Evolutionary conservation across 2,329 filamentous ascomycete species (phyloP).

Genomic region (Pseudocercospora fuligena): DNA sequence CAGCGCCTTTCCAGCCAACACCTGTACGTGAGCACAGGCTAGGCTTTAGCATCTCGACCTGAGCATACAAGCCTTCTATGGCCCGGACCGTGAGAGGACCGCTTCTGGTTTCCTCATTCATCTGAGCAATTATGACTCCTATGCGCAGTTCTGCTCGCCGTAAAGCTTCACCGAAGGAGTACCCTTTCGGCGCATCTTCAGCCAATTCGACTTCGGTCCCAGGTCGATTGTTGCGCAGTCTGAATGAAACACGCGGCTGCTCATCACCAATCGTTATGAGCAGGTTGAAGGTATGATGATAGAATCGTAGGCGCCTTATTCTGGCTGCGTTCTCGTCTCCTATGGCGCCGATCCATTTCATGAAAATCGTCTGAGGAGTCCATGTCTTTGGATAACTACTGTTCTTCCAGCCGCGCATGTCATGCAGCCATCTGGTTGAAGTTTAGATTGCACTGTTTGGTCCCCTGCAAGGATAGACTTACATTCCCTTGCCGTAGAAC

Average conservation of each 20-base stretch:
- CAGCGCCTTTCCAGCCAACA: constrained; percentile 16
- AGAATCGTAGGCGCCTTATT: constrained; percentile 24
- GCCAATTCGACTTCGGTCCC: background rate
- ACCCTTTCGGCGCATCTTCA: constrained; percentile 7
- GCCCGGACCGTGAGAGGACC: background rate
- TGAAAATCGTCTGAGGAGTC: constrained; percentile 28
- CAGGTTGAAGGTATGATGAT: constrained; percentile 24
- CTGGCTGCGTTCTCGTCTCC: constrained; percentile 31
- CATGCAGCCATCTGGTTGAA: constrained; percentile 21
- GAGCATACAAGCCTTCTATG: background rate
- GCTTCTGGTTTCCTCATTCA: background rate
- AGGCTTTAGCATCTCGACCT: constrained; percentile 13
- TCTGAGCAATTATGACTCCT: background rate
- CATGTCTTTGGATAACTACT: constrained; percentile 17
- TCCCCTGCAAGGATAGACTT: background rate
- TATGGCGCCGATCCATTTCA: constrained; percentile 29
- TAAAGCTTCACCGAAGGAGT: constrained; percentile 12
- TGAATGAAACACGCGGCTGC: constrained; percentile 13
- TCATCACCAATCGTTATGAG: constrained; percentile 22
- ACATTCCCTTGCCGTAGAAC: constrained; percentile 28
- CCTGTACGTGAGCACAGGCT: constrained; percentile 14
- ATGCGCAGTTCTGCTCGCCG: constrained; percentile 12
- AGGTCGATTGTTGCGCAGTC: background rate
- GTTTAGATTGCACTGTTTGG: background rate
- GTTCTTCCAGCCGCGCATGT: constrained; percentile 27